Evolutionary conservation across 192 early-diverging fungal species (phyloP).

Genomic region (Dimargaris cristalligena): DNA sequence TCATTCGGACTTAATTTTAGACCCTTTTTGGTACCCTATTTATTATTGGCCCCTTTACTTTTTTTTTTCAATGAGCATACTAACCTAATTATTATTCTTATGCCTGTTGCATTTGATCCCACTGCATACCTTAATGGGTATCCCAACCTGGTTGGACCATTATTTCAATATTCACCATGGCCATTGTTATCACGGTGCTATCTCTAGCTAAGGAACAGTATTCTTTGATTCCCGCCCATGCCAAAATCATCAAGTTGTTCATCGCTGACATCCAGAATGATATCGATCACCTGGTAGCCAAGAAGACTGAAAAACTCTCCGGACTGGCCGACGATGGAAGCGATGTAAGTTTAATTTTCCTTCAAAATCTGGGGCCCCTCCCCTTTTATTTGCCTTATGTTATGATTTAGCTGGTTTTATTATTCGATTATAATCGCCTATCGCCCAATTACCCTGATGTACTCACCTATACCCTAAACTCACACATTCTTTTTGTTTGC

Average conservation of each 20-base stretch:
- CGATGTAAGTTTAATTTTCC: no score
- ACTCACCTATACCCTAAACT: background rate
- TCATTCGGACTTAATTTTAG: background rate
- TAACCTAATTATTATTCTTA: constrained; percentile 6
- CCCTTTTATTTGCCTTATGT: constrained; percentile 12
- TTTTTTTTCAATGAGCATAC: constrained; percentile 1
- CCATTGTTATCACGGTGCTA: constrained; percentile 15
- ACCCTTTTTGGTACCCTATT: background rate
- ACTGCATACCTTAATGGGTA: constrained; percentile 21
- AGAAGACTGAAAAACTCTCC: constrained; percentile 33
- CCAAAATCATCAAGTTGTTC: constrained; percentile 76
- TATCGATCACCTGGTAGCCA: constrained; percentile 37
- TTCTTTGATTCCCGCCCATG: constrained; percentile 53
- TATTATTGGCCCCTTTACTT: constrained; percentile 8
- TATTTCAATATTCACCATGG: constrained; percentile 14
- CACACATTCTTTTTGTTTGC: background rate
- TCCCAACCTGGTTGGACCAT: background rate
- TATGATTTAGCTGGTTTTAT: background rate
- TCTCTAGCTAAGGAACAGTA: constrained; percentile 57
- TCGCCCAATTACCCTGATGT: background rate
- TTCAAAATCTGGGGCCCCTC: no score
- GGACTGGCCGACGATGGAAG: no score
- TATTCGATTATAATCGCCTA: background rate
- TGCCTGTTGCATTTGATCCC: constrained; percentile 33
- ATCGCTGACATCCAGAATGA: constrained; percentile 62